Evolutionary conservation across 2,329 filamentous ascomycete species (phyloP).

Genomic region (Aspergillus sp.): DNA sequence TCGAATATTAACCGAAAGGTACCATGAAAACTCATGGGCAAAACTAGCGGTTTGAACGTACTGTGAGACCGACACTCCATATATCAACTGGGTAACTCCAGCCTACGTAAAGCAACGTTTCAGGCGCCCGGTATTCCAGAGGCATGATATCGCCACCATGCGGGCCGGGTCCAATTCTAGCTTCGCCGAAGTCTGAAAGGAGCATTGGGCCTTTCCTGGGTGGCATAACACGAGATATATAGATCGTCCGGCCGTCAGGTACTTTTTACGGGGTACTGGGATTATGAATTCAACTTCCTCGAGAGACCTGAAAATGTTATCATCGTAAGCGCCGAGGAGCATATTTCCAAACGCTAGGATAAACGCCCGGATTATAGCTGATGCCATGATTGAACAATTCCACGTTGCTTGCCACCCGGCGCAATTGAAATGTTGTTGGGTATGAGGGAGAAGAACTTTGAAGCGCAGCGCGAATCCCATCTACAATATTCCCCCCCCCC

Average conservation of each 20-base stretch:
- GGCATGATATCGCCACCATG: slow-evolving; percentile 35
- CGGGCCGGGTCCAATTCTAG: slow-evolving; percentile 31
- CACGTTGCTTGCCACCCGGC: too few relatives aligned
- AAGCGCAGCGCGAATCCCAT: too few relatives aligned
- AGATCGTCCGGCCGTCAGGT: slow-evolving; percentile 36
- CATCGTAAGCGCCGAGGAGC: slow-evolving; percentile 35
- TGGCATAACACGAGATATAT: slow-evolving; percentile 31
- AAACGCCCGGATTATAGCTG: too few relatives aligned
- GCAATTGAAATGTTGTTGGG: too few relatives aligned
- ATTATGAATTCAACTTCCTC: slow-evolving; percentile 33
- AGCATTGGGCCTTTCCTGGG: slow-evolving; percentile 33
- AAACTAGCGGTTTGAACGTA: slow-evolving; percentile 16
- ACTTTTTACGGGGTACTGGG: slow-evolving; percentile 43
- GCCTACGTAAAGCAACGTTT: slow-evolving; percentile 34
- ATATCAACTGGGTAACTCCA: slow-evolving; percentile 41
- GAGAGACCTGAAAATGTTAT: slow-evolving; percentile 31
- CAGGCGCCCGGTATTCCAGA: slow-evolving; percentile 36
- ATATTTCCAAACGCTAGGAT: too few relatives aligned
- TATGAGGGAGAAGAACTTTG: too few relatives aligned
- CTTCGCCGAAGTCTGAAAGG: slow-evolving; percentile 39
- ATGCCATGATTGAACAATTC: too few relatives aligned
- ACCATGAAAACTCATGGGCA: too few relatives aligned
- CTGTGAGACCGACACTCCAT: slow-evolving; percentile 39
- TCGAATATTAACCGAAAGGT: too few relatives aligned
- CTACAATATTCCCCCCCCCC: too few relatives aligned